A percentile compares a stretch with the other conserved stretches of the same genome.
phyloP scores from a whole-genome alignment of 148 eudicot genomes.

The Camellia granthamiana region DNA sequence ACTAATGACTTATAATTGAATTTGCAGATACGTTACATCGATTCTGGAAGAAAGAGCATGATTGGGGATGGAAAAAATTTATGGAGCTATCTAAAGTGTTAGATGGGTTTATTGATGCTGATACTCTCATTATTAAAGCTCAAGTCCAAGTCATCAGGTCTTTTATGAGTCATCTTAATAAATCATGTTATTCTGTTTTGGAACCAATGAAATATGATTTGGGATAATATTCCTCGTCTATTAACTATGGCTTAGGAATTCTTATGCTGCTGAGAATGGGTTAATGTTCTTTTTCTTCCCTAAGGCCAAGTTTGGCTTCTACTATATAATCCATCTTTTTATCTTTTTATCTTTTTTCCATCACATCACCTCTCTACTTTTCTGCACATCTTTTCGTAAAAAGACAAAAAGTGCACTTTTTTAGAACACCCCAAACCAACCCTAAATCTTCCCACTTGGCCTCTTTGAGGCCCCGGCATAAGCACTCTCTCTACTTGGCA shows the following conservation, averaged over 20 bases:
- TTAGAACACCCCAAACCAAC: too few species aligned
- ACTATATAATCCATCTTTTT: too few species aligned
- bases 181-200: neutral
- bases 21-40: constrained; percentile 80
- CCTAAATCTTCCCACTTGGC: neutral
- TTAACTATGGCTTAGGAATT: neutral
- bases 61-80: constrained; percentile 99
- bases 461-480: too few species aligned
- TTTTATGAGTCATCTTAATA: neutral
- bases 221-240: neutral
- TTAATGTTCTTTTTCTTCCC: neutral
- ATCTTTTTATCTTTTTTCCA: too few species aligned
- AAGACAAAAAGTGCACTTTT: too few species aligned
- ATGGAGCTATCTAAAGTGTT: constrained; percentile 86
- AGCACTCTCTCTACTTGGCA: too few species aligned
- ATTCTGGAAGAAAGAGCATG: constrained; percentile 96
- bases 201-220: neutral
- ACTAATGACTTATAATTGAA: constrained; percentile 1
- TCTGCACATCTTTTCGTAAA: too few species aligned
- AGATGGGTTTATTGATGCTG: constrained; percentile 79
- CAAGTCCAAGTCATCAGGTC: constrained; percentile 96
- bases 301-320: too few species aligned
- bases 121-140: constrained; percentile 77
- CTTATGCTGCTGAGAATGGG: neutral
- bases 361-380: too few species aligned